Conservation (phyloP, 2,329 filamentous ascomycete genomes). For the Remersonia thermophila region DNA sequence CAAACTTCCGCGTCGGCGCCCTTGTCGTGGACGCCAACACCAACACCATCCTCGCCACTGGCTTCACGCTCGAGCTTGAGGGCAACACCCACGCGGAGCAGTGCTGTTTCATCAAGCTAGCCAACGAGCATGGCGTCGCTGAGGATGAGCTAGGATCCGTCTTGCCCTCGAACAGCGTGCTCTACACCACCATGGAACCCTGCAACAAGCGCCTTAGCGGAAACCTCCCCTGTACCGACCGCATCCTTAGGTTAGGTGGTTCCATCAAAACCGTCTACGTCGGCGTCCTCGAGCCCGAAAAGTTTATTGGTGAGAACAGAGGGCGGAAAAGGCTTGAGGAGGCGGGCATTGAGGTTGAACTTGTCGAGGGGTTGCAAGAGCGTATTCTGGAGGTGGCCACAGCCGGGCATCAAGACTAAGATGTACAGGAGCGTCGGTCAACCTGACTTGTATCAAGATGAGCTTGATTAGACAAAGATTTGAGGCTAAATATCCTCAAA, state of each 20-base stretch:
- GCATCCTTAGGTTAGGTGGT: constrained; percentile 52
- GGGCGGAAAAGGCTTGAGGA: constrained; percentile 58
- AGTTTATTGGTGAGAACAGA: constrained; percentile 73
- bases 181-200: constrained; percentile 92
- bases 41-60: constrained; percentile 57
- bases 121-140: constrained; percentile 31
- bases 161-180: constrained; percentile 41
- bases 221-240: constrained; percentile 64
- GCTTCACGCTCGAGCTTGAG: constrained; percentile 79
- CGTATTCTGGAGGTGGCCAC: constrained; percentile 75
- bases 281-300: constrained; percentile 79
- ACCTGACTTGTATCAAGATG: too few relatives aligned
- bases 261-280: constrained; percentile 71
- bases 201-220: constrained; percentile 64
- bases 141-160: constrained; percentile 43
- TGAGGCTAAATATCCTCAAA: too few relatives aligned
- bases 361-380: constrained; percentile 62
- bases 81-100: constrained; percentile 97
- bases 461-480: too few relatives aligned
- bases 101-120: constrained; percentile 70
- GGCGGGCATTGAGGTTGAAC: constrained; percentile 60
- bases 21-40: constrained; percentile 53
- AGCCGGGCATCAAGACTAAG: constrained; percentile 62
- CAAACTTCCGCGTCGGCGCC: constrained; percentile 92
- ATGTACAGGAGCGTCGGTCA: too few relatives aligned